Evolutionary conservation across 139 green algal genomes (phyloP), one percentile per base, ranked within the genome.

Genomic region (Haematococcus sp.): DNA sequence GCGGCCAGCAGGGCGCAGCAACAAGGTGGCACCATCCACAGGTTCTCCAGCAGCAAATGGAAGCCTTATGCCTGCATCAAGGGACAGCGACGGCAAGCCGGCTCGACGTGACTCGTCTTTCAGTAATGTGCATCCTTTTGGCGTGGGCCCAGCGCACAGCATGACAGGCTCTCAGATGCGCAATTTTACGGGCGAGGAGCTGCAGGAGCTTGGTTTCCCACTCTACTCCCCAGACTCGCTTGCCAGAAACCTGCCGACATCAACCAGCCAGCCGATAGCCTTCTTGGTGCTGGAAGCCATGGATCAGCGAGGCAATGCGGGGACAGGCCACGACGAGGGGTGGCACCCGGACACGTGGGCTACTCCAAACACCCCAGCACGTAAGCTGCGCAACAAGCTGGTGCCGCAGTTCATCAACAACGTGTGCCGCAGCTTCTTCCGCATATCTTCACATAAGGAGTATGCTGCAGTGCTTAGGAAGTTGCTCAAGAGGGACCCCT

Each of bases 331-430:
- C 11, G 40, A 49, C 7, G 40, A 49, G 7, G 55, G 55, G n/a
- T 30, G 7, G 55, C 55, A 63, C 13, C 23, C n/a, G 23, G 55
- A 33, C 55, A 63, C 55, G n/a, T 63, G n/a, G n/a, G 13, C 7
- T 13, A 33, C 55, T 30, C n/a, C n/a, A 63, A 63, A 30, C n/a
- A 30, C n/a, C 25, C n/a, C 55, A 28, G 55, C 55, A 33, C 55
- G 25, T 13, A 63, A 63, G 63, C 33, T 34, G n/a, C 49, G 31
- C 15, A 83, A 83, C 63, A 78, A 79, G 27, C 66, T 85, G 17
- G 75, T 81, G 30, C 79, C 79, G 13, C 52, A 81, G 3, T 77
- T 76, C 52, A 70, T 78, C 20, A 85, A 85, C 52, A 44, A 51
- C 9, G 63, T 63, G 13, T 76, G 71, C 34, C 60, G 63, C 20